Percentiles rank a stretch among this genome's conserved stretches.
Conservation (phyloP, 495 filamentous ascomycete genomes). For the Aspergillus leporis region DNA sequence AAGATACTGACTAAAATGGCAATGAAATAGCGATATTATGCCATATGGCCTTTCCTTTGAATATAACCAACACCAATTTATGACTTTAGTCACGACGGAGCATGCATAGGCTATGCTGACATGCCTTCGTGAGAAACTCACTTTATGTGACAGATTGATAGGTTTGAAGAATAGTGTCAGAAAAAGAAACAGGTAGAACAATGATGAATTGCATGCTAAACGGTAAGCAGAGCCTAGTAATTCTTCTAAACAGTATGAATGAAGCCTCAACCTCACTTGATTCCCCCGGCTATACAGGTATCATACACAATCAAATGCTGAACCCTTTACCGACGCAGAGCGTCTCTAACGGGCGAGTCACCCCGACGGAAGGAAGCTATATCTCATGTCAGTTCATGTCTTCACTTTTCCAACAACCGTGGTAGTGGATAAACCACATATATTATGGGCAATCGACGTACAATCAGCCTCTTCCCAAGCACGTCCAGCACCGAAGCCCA, state of each 20-base stretch:
- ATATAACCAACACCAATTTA: not conserved
- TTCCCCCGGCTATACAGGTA: slow-evolving; percentile 42
- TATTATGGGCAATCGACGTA: slow-evolving; percentile 32
- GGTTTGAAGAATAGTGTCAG: not conserved
- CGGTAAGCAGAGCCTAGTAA: slow-evolving; percentile 20
- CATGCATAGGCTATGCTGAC: not conserved
- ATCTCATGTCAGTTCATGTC: not conserved
- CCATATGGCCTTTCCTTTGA: not conserved
- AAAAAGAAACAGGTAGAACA: slow-evolving; percentile 3
- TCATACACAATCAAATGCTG: slow-evolving; percentile 40
- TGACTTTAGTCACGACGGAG: not conserved
- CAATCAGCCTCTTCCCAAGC: slow-evolving; percentile 84
- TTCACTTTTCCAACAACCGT: slow-evolving; percentile 5
- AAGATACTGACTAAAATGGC: not conserved
- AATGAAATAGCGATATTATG: not conserved
- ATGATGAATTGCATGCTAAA: slow-evolving; percentile 23
- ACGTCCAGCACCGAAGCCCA: slow-evolving; percentile 92
- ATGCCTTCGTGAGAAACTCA: not conserved
- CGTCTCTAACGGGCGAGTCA: slow-evolving; percentile 46
- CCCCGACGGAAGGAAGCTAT: slow-evolving; percentile 52
- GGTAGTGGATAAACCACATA: not conserved
- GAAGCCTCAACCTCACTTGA: slow-evolving; percentile 14
- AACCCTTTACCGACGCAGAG: slow-evolving; percentile 40
- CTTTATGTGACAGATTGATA: not conserved
- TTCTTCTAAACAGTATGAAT: slow-evolving; percentile 22